Evolutionary conservation across 2,329 filamentous ascomycete species (phyloP), one percentile per base, ranked within the genome.

Genomic region (Ascochyta rabiei): DNA sequence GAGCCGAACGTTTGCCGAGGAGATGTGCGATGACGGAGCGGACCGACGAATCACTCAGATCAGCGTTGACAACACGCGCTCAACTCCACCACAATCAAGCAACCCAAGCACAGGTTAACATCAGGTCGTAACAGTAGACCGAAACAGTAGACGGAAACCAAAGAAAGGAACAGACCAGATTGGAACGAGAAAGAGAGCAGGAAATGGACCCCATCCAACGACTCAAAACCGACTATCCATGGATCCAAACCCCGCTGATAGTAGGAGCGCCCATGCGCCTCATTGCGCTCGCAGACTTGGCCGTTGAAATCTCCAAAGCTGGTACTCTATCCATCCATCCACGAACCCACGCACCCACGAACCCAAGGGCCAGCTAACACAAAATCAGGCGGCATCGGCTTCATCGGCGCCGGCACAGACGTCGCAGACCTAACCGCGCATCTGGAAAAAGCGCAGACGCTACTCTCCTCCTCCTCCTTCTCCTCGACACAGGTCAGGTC

Each of bases 261-360:
- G 77, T 82, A 40, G 79, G 80, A 33, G 88, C 87, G 1, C 89
- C 89, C 0, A 91, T 92, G 89, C 83, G 86, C 40, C 79, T 86
- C 31, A 84, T 90, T 48, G 77, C 81, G 62, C 80, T 71, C 66
- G 81, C 70, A 57, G 80, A 68, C 0, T 80, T 91, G 3, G 85
- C 87, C 2, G 76, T 86, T 28, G 81, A 85, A 38, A 81, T 90
- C 13, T 86, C 83, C 2, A 75, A 74, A 62, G 82, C 83, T 28
- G 80, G 81, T 76, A 68, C 4, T 33, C 18, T 46, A 16, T n/a
- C 35, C 24, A 3, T 16, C 24, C 2, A 9, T 16, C 16, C 3
- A 43, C 19, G 26, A 40, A 1, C 24, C 44, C 37, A 39, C 16
- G 30, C 16, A 9, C 35, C 16, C 3, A 43, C 19, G 26, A 40